Conservation (phyloP, 148 eudicot genomes). For the Cornus controversa region DNA sequence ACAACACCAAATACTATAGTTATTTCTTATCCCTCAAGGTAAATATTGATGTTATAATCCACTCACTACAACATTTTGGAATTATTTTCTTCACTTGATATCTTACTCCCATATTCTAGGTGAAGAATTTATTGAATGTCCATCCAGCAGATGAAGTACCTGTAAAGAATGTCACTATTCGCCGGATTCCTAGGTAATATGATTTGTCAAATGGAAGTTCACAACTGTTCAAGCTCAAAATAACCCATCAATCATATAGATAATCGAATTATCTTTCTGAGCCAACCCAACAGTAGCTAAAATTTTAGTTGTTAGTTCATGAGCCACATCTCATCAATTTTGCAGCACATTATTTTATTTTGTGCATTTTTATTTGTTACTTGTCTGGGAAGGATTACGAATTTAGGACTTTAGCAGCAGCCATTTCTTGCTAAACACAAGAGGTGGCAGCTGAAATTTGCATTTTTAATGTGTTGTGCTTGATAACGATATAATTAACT, state of each 20-base stretch:
- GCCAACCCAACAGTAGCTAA: background rate
- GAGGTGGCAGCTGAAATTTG: background rate
- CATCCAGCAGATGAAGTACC: conserved; percentile 51
- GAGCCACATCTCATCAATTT: background rate
- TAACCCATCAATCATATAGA: background rate
- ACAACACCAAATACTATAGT: background rate
- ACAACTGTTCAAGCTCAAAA: background rate
- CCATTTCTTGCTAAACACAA: too few species aligned
- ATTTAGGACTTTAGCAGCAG: too few species aligned
- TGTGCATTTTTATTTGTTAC: background rate
- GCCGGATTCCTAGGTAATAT: conserved; percentile 53
- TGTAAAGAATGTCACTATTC: conserved; percentile 41
- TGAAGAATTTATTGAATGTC: conserved; percentile 48
- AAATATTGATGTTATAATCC: background rate
- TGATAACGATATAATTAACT: background rate
- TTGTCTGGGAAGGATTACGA: background rate
- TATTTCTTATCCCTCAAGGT: too few species aligned
- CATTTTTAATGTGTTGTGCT: background rate
- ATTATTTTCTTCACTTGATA: background rate
- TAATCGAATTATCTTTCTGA: background rate
- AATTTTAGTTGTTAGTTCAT: background rate
- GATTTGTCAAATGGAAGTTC: background rate
- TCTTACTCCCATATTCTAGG: conserved; percentile 27
- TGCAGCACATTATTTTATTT: background rate
- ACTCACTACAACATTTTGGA: background rate